Base-by-base conservation (phyloP, 306 rosid species). In the Vigna mungo region DNA sequence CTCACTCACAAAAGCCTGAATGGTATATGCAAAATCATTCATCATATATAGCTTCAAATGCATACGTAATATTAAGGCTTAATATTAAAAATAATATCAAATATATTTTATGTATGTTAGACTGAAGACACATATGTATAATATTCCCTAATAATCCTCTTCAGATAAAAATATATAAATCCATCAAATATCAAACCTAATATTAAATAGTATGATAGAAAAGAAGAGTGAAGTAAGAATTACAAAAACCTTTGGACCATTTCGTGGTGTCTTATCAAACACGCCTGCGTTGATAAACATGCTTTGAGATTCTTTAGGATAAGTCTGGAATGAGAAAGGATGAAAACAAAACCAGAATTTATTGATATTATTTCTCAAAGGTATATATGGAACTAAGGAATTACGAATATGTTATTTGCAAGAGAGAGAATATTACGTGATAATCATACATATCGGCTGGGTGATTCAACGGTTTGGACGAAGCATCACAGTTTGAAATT, bases 1-100 rank as follows among this genome's bases (percentile, higher is more conserved):
- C 75, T 94, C 98, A 68, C 97, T 94, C 59, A 94, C 94, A 82
- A 94, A 94, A 71, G 97, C 98, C 98, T 94, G 83, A 44, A 44
- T 10, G 15, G 14, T 43, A 43, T 7, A 53, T 46, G 58, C 34
- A 41, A 63, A 61, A 73, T 71, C 62, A 78, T 39, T 58, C 81
- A 17, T 30, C 12, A 43, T n/a, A n/a, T n/a, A n/a, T 27, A 36
- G 3, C 2, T 53, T 17, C 61, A 59, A 67, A 61, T 27, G 53
- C 23, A 65, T 32, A 44, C 9, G 5, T 48, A 47, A 32, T 41
- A 41, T 25, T 25, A 25, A 25, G 27, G 1, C 1, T 25, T 25
- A 2, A 2, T 2, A 25, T 25, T 25, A 25, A 25, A 25, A 25
- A 2, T 0, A 25, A 25, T 25, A 25, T 25, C 3, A 25, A 25